Evolutionary conservation across 2,329 filamentous ascomycete genomes (phyloP).

Genomic region (Hirsutella thompsonii): DNA sequence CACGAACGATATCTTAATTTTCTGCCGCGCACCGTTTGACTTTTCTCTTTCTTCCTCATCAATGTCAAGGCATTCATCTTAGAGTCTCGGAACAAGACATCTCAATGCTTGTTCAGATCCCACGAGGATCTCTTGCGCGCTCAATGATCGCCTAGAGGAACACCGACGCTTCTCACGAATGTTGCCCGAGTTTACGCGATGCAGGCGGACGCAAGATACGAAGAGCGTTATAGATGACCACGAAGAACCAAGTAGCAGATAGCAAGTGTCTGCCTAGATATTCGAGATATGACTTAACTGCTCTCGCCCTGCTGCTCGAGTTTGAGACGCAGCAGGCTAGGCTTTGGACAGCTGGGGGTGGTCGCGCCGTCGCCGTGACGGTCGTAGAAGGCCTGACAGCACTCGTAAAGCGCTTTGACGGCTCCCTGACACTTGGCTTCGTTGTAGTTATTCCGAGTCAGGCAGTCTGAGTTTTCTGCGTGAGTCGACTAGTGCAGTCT

Average conservation of each 20-base stretch:
- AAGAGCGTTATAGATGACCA: conserved; percentile 31
- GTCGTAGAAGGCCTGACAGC: conserved; percentile 81
- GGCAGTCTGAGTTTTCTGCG: conserved; percentile 48
- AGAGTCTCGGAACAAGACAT: conserved; percentile 96
- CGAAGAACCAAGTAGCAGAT: background rate
- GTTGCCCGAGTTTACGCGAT: conserved; percentile 46
- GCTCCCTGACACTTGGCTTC: conserved; percentile 69
- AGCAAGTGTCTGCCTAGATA: no score
- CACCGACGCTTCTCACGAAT: conserved; percentile 56
- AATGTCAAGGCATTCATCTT: conserved; percentile 91
- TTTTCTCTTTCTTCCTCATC: conserved; percentile 28
- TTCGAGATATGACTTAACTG: no score
- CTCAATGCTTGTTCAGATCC: conserved; percentile 90
- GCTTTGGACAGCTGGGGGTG: conserved; percentile 76
- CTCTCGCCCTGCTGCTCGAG: conserved; percentile 57
- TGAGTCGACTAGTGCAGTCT: background rate
- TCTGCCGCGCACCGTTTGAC: conserved; percentile 4
- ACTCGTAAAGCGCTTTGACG: conserved; percentile 82
- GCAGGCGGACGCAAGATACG: conserved; percentile 28
- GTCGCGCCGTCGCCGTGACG: conserved; percentile 63
- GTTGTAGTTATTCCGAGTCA: conserved; percentile 73
- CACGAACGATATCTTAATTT: conserved; percentile 9
- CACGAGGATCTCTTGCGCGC: conserved; percentile 77
- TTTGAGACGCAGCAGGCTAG: conserved; percentile 67
- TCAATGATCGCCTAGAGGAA: conserved; percentile 92